Base-by-base conservation (phyloP, 2,329 filamentous ascomycete species). In the Incumbomyces lentus region DNA sequence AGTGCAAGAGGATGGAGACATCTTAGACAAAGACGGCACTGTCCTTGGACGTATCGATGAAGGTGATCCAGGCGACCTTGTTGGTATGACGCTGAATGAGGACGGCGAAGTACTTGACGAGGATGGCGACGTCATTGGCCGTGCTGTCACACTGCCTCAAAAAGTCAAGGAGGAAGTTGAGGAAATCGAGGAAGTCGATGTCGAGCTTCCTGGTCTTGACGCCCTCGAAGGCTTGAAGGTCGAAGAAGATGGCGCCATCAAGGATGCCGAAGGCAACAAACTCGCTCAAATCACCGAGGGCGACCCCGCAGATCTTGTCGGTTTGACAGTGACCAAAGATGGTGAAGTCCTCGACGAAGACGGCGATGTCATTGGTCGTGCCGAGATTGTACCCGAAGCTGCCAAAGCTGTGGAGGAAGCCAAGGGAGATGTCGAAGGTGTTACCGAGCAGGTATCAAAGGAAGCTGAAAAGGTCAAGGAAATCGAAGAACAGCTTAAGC, bases 1-100 rank as follows among this genome's bases (percentile, higher is more conserved):
- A 38, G 73, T 78, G 19, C 64, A 74, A 36, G 70, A 74, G 42
- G 74, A 76, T 19, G 76, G 76, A 30, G 61, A 69, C 29, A 69
- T 79, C 53, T 64, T 70, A 53, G 70, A 76, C 35, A 54, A 62
- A 17, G 59, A 63, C 40, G 67, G 65, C 26, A 60, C 67, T 32
- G 53, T 58, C 19, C 52, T 68, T 4, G 67, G 65, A 19, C 58
- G 60, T 22, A 59, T 68, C 32, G 60, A 63, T n/a, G 66, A 68
- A 48, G 66, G 66, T 22, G 63, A 67, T 16, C 61, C 65, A 0
- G 59, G 62, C 49, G 65, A 67, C 37, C 56, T 68, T 6, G 59
- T 65, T 19, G 66, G 66, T 11, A 62, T 64, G 47, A 61, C 61
- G 6, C 56, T 68, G 8, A 68, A 67, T 16, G 64, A 66, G 1